phyloP scores from a whole-genome alignment of 208 protist genomes.

The Acanthamoeba lenticulata region DNA sequence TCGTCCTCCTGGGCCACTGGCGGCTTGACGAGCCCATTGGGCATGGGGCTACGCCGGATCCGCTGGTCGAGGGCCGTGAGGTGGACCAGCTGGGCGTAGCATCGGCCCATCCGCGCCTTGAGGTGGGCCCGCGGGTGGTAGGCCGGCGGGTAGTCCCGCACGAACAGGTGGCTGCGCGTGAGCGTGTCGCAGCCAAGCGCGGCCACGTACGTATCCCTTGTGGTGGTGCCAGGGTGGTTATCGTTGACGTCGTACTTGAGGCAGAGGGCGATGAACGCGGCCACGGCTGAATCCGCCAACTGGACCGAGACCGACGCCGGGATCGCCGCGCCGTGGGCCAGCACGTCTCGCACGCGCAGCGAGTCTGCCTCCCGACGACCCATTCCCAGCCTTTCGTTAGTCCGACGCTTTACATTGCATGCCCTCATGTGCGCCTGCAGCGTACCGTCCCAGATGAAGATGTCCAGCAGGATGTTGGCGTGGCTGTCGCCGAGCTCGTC shows the following conservation, averaged over 20 bases:
- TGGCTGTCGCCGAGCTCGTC: neutral
- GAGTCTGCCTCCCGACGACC: no score
- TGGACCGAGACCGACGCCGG: neutral
- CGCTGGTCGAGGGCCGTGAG: neutral
- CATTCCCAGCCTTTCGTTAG: no score
- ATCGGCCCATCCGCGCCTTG: neutral
- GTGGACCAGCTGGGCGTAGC: neutral
- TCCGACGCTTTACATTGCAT: no score
- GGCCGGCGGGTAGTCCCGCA: neutral
- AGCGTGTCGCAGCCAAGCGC: neutral
- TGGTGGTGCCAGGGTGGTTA: neutral
- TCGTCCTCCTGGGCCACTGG: neutral
- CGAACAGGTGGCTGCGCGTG: neutral
- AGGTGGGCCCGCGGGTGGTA: slow-evolving; percentile 20
- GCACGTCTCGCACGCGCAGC: slow-evolving; percentile 10
- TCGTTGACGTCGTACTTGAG: slow-evolving; percentile 5
- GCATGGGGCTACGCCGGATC: neutral
- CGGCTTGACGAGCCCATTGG: neutral
- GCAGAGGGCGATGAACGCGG: neutral
- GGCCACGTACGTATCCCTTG: neutral
- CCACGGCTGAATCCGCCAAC: neutral
- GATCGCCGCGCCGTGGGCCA: neutral
- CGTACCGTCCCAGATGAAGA: slow-evolving; percentile 56
- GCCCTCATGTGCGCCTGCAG: no score
- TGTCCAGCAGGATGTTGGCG: neutral